phyloP scores from a whole-genome alignment of 805 yeast genomes.

The Starmerella scarabaei region DNA sequence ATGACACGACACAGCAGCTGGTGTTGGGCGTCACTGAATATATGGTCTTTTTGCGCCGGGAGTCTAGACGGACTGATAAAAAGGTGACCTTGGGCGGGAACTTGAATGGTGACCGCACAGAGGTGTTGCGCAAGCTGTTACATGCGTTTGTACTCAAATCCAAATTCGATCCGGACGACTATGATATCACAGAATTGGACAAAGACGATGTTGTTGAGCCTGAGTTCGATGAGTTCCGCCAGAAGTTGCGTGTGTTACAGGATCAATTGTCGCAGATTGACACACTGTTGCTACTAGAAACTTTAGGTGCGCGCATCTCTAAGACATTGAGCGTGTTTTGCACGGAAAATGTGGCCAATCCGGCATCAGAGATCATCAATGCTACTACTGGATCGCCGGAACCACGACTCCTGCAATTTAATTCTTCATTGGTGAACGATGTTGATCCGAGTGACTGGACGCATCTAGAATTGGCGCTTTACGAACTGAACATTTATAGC shows the following conservation, averaged over 20 bases:
- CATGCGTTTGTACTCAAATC: conserved; percentile 61
- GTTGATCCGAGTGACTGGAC: conserved; percentile 41
- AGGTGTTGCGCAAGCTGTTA: conserved; percentile 36
- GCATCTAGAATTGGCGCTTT: conserved; percentile 72
- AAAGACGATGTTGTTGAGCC: conserved; percentile 19
- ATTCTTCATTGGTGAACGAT: background rate
- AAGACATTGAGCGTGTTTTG: conserved; percentile 2
- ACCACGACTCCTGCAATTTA: conserved; percentile 7
- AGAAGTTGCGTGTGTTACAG: conserved; percentile 62
- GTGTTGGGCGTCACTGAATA: conserved; percentile 70
- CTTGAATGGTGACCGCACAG: conserved; percentile 28
- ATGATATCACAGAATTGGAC: conserved; percentile 31
- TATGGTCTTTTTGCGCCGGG: conserved; percentile 46
- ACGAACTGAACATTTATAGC: conserved; percentile 62
- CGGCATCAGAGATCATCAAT: conserved; percentile 26
- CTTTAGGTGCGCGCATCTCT: conserved; percentile 8
- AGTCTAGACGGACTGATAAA: conserved; percentile 34
- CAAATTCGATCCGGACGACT: conserved; percentile 66
- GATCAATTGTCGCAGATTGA: conserved; percentile 59
- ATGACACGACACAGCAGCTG: conserved; percentile 73
- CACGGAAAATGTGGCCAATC: background rate
- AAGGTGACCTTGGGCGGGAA: conserved; percentile 25
- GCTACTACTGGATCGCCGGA: conserved; percentile 37
- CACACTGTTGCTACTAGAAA: conserved; percentile 34
- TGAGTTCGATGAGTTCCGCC: conserved; percentile 59